A percentile compares a stretch with the other conserved stretches of the same genome.
These are phyloP conservation scores for Mastigamoeba balamuthi DNA, from an alignment of 78 protist genomes.

Conservation along the genomic window DNA sequence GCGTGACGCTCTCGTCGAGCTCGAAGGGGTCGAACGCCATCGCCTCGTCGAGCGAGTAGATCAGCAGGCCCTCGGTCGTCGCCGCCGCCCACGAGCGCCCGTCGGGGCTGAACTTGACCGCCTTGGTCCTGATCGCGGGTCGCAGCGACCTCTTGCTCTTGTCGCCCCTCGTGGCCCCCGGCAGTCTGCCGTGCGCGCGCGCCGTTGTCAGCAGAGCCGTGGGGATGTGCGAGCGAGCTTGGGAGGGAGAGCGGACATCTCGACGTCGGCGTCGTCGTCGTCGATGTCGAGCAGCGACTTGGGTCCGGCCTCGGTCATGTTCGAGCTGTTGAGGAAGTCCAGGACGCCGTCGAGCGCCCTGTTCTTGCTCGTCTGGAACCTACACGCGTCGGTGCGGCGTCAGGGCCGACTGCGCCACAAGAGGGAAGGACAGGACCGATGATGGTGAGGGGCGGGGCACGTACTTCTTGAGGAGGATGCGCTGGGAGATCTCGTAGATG, in stretches of 20 bases:
- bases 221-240: too few relatives aligned
- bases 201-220: too few relatives aligned
- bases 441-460: too few relatives aligned
- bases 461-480: conserved; percentile 28
- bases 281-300: not conserved
- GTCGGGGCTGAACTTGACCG: conserved; percentile 57
- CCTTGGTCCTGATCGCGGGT: too few relatives aligned
- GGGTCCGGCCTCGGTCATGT: conserved; percentile 3
- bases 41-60: conserved; percentile 74
- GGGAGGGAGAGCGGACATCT: too few relatives aligned
- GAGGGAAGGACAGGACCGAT: too few relatives aligned
- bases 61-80: conserved; percentile 78
- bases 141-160: too few relatives aligned
- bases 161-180: too few relatives aligned
- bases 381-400: too few relatives aligned
- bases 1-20: conserved; percentile 67
- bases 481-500: conserved; percentile 57
- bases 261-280: too few relatives aligned
- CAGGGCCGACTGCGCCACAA: too few relatives aligned
- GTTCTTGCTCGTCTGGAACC: not conserved
- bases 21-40: conserved; percentile 75
- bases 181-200: too few relatives aligned
- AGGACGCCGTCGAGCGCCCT: conserved; percentile 43
- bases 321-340: conserved; percentile 18
- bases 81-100: conserved; percentile 73